Base-by-base conservation (phyloP, 805 yeast species). In the Starmerella floricola region DNA sequence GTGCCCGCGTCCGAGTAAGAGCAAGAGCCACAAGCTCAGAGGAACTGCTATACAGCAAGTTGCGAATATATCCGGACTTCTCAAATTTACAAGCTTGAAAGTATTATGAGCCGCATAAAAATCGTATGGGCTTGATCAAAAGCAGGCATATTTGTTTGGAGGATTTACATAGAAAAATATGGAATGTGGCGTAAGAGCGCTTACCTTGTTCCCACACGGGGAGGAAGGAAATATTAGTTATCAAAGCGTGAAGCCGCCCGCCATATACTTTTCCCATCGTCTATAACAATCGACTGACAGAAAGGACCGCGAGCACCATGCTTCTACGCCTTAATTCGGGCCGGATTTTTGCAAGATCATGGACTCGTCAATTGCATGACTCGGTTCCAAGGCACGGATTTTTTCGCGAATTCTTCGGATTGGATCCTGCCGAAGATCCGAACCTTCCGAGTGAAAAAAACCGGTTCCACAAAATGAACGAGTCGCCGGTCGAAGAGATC, bases 381-480 rank as follows among this genome's bases (percentile, higher is more conserved):
- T 74, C 70, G 11, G n/a, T 35, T 6, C 29, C 39, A 12, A 42
- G 45, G 5, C 8, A 34, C 10, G 57, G 56, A 17, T 48, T 51
- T 16, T 31, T 52, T 28, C 48, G 52, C 11, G 48, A 48, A 20
- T 48, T 54, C 28, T 40, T 54, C n/a, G 57, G 57, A 3, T 38
- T 54, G 8, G 57, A 52, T 20, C 21, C 43, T 8, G 40, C 47
- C 10, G 40, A 16, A 13, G 41, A 42, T 17, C 50, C 53, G 21
- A 45, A 44, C 33, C 42, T 34, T 6, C 88, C 91, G 20, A 77
- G 83, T 0, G 71, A 69, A 16, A 80, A 76, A 52, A 79, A 79
- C 59, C 63, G 88, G 55, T 81, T 81, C 57, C 81, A 83, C 57
- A 76, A 76, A 23, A 87, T 96, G 96, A 96, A 88, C 56, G 78